Evolutionary conservation across 1,284 basidiomycete genomes (phyloP).

Genomic region (Ustilago crameri): DNA sequence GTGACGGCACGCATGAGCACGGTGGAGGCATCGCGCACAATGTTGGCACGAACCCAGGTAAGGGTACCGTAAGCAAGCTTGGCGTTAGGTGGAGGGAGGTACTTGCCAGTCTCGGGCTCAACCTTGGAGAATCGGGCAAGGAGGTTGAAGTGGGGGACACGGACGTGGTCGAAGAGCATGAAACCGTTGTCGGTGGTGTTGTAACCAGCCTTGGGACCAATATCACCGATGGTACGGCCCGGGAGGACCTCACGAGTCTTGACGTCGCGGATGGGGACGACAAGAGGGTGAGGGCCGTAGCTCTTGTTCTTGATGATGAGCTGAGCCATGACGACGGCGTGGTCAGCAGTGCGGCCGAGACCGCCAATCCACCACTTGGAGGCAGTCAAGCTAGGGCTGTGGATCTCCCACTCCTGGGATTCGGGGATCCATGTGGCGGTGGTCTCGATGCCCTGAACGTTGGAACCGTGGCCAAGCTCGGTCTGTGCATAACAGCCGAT

Average conservation of each 20-base stretch:
- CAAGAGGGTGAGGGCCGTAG: constrained; percentile 68
- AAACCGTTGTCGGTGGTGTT: constrained; percentile 68
- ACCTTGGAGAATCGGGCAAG: constrained; percentile 68
- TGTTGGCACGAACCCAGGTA: constrained; percentile 67
- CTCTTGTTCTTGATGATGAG: constrained; percentile 67
- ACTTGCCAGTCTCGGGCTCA: constrained; percentile 61
- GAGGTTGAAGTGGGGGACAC: constrained; percentile 69
- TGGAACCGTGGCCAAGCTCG: constrained; percentile 63
- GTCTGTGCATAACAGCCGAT: constrained; percentile 64
- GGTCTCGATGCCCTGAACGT: constrained; percentile 61
- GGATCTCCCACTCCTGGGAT: constrained; percentile 56
- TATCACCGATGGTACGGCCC: constrained; percentile 68
- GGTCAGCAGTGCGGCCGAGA: constrained; percentile 68
- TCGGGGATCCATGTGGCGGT: constrained; percentile 56
- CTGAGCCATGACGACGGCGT: constrained; percentile 69
- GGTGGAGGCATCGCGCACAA: constrained; percentile 66
- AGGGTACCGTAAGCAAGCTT: constrained; percentile 59
- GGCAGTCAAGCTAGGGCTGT: constrained; percentile 55
- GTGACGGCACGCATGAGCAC: constrained; percentile 68
- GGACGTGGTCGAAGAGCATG: constrained; percentile 60
- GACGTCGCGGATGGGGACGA: constrained; percentile 68
- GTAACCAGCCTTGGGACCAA: constrained; percentile 68
- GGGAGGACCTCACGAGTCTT: constrained; percentile 68
- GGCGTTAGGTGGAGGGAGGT: constrained; percentile 53
- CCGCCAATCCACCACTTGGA: constrained; percentile 69